Percentiles rank a stretch among this genome's conserved stretches.
These are phyloP conservation scores for Cordyceps sp. DNA, from an alignment of 2,329 filamentous ascomycete genomes.

Conservation along the genomic window DNA sequence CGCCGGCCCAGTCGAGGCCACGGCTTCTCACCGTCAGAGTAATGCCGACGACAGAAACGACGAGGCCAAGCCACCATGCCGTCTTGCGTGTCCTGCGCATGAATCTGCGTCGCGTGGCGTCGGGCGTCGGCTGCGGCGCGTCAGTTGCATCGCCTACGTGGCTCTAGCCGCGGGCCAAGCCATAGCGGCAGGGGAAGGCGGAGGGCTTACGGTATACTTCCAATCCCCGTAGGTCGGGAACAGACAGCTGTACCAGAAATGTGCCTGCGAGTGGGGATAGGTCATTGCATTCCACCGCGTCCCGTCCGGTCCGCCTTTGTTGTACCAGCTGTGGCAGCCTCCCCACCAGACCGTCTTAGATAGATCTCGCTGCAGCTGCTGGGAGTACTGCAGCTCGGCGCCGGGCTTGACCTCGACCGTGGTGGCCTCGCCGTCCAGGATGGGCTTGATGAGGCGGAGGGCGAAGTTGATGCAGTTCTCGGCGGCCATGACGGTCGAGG, in stretches of 20 bases:
- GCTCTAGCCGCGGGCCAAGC: too few relatives aligned
- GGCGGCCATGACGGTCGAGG: conserved; percentile 38
- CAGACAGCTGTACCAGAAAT: conserved; percentile 19
- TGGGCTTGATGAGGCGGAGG: conserved; percentile 37
- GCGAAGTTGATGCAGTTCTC: conserved; percentile 46
- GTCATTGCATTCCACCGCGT: conserved; percentile 16
- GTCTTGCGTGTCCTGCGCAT: background rate
- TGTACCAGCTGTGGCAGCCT: conserved; percentile 21
- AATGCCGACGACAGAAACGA: background rate
- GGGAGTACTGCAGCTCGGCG: conserved; percentile 17
- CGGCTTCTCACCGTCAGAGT: background rate
- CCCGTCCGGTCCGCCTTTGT: conserved; percentile 7
- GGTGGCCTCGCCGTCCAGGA: conserved; percentile 16
- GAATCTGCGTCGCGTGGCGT: background rate
- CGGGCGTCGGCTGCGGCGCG: background rate
- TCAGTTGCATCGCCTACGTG: too few relatives aligned
- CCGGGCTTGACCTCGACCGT: conserved; percentile 14
- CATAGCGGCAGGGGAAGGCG: too few relatives aligned
- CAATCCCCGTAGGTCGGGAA: conserved; percentile 18
- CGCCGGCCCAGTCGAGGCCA: background rate
- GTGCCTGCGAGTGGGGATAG: conserved; percentile 18
- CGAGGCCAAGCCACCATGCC: conserved; percentile 1
- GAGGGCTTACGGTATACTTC: conserved; percentile 13
- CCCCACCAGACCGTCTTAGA: conserved; percentile 17
- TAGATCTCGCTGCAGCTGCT: conserved; percentile 15